Conservation (phyloP, 257 asterid genomes). For the Nicotiana benthamiana region DNA sequence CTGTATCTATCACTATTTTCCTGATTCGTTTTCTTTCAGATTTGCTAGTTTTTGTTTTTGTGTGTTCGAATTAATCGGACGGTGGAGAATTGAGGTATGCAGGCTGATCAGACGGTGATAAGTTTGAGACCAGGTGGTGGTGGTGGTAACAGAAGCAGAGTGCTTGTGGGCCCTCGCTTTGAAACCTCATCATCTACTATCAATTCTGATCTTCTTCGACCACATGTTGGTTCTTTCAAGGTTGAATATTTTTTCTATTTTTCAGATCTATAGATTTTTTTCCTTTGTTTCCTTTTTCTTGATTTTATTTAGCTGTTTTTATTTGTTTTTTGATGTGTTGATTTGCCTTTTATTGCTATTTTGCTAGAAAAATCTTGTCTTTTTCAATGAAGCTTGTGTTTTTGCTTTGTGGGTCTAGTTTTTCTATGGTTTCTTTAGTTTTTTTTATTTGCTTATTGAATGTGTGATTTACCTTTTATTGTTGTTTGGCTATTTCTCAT, state of each 20-base stretch:
- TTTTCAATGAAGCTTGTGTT: no score
- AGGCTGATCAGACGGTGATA: slow-evolving; percentile 43
- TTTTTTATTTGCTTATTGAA: neutral
- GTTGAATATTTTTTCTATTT: neutral
- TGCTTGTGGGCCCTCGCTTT: slow-evolving; percentile 28
- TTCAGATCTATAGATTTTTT: neutral
- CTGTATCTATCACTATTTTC: neutral
- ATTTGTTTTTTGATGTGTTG: neutral
- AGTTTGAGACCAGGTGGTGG: slow-evolving; percentile 54
- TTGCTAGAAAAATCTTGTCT: no score
- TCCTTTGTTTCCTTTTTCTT: neutral
- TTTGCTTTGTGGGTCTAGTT: no score
- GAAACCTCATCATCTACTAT: slow-evolving; percentile 13
- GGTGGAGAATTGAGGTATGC: slow-evolving; percentile 31
- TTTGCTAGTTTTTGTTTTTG: neutral
- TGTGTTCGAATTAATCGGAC: slow-evolving; percentile 17
- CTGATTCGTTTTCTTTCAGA: neutral
- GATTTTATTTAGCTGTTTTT: neutral
- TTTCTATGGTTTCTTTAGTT: no score
- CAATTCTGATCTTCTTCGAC: slow-evolving; percentile 33
- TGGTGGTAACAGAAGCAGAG: slow-evolving; percentile 26
- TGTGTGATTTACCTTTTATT: neutral
- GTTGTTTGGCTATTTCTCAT: neutral
- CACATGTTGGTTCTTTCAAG: slow-evolving; percentile 28
- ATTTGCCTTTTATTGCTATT: no score